Base-by-base conservation (phyloP, 2,329 filamentous ascomycete species). In the Aureobasidium sp. region DNA sequence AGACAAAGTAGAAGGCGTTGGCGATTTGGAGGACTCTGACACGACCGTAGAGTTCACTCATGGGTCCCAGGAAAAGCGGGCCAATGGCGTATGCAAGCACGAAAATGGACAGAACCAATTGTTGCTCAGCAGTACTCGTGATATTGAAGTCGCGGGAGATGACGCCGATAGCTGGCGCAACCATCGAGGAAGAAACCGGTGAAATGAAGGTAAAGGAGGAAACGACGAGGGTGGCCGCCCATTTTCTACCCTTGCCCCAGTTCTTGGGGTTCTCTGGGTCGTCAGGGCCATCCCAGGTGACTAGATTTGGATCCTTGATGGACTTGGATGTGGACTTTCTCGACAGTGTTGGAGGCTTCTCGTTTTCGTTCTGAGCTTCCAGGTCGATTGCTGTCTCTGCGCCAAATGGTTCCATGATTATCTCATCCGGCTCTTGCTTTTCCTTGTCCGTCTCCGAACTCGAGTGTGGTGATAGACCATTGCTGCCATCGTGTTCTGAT, bases 261-360 rank as follows among this genome's bases (percentile, higher is more conserved):
- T 79, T 79, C 64, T 78, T 78, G 1, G 78, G 78, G 54, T 80
- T 80, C 29, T 69, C 69, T 11, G 75, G 75, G 62, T 80, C 78
- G 37, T 77, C 70, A 5, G 75, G 70, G 3, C 73, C 72, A 60
- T 79, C 77, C 77, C 77, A 80, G 1, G 73, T 75, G 1, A 80
- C 76, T 71, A 71, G 60, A 42, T 68, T 68, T 7, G 68, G 68
- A 55, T 71, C 70, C 41, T 69, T 71, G 50, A 63, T 57, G 3
- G 68, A 68, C 62, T 59, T 67, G 21, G 65, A 61, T 37, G 64
- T 70, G n/a, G 58, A 54, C 61, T 52, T 66, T 53, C 62, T 68
- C 59, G 64, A 66, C 50, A 66, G 53, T 30, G 21, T 21, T 21
- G 21, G 4, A 29, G 34, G 55, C n/a, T 25, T 21, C 2, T 48